Conservation (phyloP, 2,329 filamentous ascomycete genomes). For the Zymoseptoria crescenta region DNA sequence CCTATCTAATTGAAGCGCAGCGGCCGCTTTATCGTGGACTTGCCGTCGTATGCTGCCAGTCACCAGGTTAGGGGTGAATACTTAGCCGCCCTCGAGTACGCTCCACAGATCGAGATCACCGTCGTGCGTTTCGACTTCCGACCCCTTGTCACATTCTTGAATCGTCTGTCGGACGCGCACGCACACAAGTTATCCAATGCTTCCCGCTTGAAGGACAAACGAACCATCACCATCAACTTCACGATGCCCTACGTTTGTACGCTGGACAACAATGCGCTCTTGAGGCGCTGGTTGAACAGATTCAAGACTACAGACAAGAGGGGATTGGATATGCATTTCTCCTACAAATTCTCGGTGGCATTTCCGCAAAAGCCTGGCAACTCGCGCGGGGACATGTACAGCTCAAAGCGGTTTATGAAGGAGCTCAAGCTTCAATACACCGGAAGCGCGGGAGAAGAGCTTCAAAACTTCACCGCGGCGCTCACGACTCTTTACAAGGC, state of each 20-base stretch:
- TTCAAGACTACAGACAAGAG: neutral
- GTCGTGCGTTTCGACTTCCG: neutral
- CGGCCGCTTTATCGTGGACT: neutral
- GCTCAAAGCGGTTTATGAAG: too few species aligned
- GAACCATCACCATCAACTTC: neutral
- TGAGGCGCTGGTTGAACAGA: neutral
- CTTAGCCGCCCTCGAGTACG: neutral
- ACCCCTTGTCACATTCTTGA: conserved; percentile 1
- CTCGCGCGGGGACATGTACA: too few species aligned
- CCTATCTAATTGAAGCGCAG: neutral
- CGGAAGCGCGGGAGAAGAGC: too few species aligned
- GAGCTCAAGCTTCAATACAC: too few species aligned
- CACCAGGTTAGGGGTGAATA: conserved; percentile 1
- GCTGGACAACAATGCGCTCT: neutral
- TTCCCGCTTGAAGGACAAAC: neutral
- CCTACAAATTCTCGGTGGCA: too few species aligned
- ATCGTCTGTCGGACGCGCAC: neutral
- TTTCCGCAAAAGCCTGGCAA: too few species aligned
- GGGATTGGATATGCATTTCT: neutral
- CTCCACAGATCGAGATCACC: neutral
- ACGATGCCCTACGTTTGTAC: neutral
- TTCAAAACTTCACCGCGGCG: too few species aligned
- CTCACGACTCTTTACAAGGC: too few species aligned
- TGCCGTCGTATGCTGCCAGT: neutral
- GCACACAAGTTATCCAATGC: neutral